Base-by-base conservation (phyloP, 1,284 basidiomycete species). In the Tilletia caries region DNA sequence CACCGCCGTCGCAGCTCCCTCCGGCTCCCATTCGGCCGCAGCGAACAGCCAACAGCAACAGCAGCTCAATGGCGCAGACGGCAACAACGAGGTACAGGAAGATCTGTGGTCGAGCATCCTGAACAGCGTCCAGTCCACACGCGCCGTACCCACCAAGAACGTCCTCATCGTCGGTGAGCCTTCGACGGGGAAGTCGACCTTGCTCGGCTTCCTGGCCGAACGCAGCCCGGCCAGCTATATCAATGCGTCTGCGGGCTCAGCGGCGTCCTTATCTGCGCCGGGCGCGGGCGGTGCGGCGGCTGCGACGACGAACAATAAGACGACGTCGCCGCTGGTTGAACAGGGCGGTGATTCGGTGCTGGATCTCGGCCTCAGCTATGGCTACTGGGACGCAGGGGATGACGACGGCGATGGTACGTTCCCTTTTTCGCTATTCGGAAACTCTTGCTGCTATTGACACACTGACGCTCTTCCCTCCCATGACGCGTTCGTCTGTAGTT, bases 71-170 rank as follows among this genome's bases (percentile, higher is more conserved):
- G 52, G 52, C 54, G 32, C 13, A 15, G 20, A 62, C 29, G 41
- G 12, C 41, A n/a, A 13, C 64, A 6, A 37, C 41, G 64, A 65
- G 41, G 52, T 13, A 13, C 29, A 33, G 20, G 60, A 77, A 74
- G 91, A 94, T 76, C 85, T 96, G 37, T 96, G 93, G 93, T 91
- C 90, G 2, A 92, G 91, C 41, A 95, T 95, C 76, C 86, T 95
- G 18, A 90, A 93, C 82, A 92, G 91, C 25, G 92, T 95, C 13
- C 93, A 92, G 0, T 90, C 89, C 32, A 89, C 91, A 66, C 89
- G 92, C 66, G 90, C 90, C n/a, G 91, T 90, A 79, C 90, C 91
- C 25, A 89, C 91, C 6, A 94, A 93, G 83, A 91, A 93, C 79
- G 86, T 95, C 52, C 86, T 95, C 32, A 79, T 95, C 1, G 87